Base-by-base conservation (phyloP, 1,284 basidiomycete species). In the Neonothopanus nambi region DNA sequence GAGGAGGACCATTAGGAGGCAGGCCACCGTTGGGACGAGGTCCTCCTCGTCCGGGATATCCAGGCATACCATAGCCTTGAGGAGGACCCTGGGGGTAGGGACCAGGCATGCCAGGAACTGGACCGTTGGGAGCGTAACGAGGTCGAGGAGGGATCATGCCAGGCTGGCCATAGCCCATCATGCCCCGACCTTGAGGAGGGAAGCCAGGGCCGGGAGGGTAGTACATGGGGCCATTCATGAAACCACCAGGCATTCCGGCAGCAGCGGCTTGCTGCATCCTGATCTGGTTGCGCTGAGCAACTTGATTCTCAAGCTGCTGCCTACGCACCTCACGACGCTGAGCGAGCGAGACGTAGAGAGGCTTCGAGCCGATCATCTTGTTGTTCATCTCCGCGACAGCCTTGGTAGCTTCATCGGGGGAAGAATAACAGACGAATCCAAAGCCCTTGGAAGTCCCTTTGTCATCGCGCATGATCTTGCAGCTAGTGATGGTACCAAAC, bases 371-470 rank as follows among this genome's bases (percentile, higher is more conserved):
- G 68, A 99, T 93, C 91, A 99, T 99, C 82, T 98, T 98, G 84
- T 98, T 98, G 84, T 99, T 99, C 95, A 99, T 98, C 80, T 99
- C 97, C 52, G 94, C 93, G 60, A 99, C 95, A 57, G 97, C 97
- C 80, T 98, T 99, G 70, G 95, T 98, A 46, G 97, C 96, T 78
- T 99, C 97, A 64, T 99, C 97, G 51, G 97, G 95, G 56, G 94
- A 90, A 41, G 94, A 94, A 82, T 95, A 99, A 78, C 97, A 99
- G 62, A 99, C 97, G 71, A 99, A 99, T 64, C 97, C 97, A 68
- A 99, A 99, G 65, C 97, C 97, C 70, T 95, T 93, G 43, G 92
- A 94, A 46, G 79, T 84, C 57, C 82, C 86, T 76, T 93, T 93
- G 63, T 98, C 95, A 72, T 97, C 95, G 63, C 92, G 89, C 97